A percentile compares a stretch with the other conserved stretches of the same genome.
These are phyloP conservation scores for Scenedesmus sp. DNA, from an alignment of 163 green algal species.

Conservation along the genomic window DNA sequence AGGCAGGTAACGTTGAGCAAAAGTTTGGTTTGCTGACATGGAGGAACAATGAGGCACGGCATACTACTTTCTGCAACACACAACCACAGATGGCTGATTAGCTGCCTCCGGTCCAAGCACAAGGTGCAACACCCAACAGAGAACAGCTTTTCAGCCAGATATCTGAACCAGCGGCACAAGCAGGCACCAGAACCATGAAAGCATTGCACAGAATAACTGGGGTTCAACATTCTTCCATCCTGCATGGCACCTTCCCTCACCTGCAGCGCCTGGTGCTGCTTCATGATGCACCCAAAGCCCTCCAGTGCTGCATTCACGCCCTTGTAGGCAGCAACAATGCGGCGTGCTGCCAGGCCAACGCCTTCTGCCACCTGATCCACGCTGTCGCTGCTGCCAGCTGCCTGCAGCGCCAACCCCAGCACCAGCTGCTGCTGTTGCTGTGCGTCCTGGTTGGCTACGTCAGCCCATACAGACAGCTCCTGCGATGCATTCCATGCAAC, in stretches of 20 bases:
- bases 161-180: too few species aligned
- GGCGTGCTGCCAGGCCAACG: background rate
- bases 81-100: too few species aligned
- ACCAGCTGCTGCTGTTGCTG: background rate
- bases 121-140: too few species aligned
- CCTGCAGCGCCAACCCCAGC: background rate
- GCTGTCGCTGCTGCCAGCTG: background rate
- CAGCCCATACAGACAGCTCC: conserved; percentile 46
- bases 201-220: too few species aligned
- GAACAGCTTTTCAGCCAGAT: too few species aligned
- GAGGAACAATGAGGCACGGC: too few species aligned
- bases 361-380: conserved; percentile 3
- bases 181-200: too few species aligned
- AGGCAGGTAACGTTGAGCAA: too few species aligned
- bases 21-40: too few species aligned
- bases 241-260: background rate
- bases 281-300: conserved; percentile 24
- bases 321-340: conserved; percentile 27
- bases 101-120: too few species aligned
- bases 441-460: background rate
- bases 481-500: background rate
- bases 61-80: too few species aligned
- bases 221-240: too few species aligned
- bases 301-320: conserved; percentile 25
- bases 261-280: conserved; percentile 37